These are phyloP conservation scores for Trichoderma arundinaceum DNA, from an alignment of 2,329 filamentous ascomycete species.

Conservation along the genomic window DNA sequence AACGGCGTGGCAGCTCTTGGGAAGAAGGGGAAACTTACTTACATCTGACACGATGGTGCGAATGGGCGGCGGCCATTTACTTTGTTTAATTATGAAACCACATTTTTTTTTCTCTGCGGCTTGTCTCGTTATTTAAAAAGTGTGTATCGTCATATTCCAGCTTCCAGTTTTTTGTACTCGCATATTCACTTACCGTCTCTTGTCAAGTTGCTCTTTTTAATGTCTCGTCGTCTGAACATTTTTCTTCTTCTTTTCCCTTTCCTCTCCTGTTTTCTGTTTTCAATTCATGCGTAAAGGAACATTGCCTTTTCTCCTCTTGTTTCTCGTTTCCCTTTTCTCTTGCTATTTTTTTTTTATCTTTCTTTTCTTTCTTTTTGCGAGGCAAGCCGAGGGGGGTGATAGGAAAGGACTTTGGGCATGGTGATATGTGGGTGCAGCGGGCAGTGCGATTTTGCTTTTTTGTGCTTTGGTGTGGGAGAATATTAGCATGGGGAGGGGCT, in stretches of 20 bases:
- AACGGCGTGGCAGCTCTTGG: constrained; percentile 34
- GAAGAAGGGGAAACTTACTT: constrained; percentile 37
- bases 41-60: constrained; percentile 42
- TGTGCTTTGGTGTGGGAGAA: not conserved
- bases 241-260: not conserved
- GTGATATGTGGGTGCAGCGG: not conserved
- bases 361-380: constrained; percentile 9
- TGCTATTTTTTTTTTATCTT: not conserved
- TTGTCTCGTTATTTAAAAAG: constrained; percentile 26
- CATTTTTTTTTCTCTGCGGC: constrained; percentile 35
- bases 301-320: constrained; percentile 30
- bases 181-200: constrained; percentile 13
- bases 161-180: constrained; percentile 31
- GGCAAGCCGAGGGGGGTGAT: constrained; percentile 13
- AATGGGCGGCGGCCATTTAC: constrained; percentile 53
- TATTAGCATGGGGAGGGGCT: constrained; percentile 2
- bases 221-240: constrained; percentile 4
- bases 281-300: constrained; percentile 1
- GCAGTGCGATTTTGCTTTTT: not conserved
- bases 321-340: constrained; percentile 12
- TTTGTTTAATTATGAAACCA: constrained; percentile 58
- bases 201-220: not conserved
- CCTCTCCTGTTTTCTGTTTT: not conserved
- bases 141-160: constrained; percentile 22
- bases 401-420: not conserved